Evolutionary conservation across 208 protist genomes (phyloP).

Genomic region (Trypanosomatidae sp.): DNA sequence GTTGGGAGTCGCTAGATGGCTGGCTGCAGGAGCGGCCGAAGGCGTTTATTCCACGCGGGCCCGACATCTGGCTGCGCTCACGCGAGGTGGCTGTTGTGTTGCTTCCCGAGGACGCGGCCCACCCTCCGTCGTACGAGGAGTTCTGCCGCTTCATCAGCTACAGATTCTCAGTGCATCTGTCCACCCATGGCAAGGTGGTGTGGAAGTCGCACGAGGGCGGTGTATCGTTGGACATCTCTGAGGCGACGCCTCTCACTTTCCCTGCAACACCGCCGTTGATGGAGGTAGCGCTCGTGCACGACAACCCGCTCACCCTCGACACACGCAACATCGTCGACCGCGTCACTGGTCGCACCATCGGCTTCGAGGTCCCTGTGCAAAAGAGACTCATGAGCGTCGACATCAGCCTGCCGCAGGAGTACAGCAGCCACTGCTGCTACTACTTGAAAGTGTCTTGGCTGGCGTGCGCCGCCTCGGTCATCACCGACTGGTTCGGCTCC

Average conservation of each 20-base stretch:
- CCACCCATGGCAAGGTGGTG: constrained; percentile 32
- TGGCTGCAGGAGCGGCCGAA: constrained; percentile 61
- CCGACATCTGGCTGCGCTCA: constrained; percentile 37
- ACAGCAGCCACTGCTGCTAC: constrained; percentile 66
- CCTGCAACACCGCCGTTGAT: constrained; percentile 38
- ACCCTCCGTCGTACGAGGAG: constrained; percentile 53
- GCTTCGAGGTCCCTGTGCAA: constrained; percentile 46
- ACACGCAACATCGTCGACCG: constrained; percentile 52
- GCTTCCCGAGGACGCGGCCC: constrained; percentile 50
- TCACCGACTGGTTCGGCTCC: constrained; percentile 73
- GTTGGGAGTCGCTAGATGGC: constrained; percentile 72
- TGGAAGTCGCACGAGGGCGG: constrained; percentile 40
- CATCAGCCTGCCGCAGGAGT: constrained; percentile 48
- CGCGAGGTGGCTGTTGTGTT: constrained; percentile 69
- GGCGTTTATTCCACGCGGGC: constrained; percentile 43
- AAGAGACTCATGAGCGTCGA: constrained; percentile 73
- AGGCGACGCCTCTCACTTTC: constrained; percentile 10
- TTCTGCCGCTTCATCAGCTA: constrained; percentile 74
- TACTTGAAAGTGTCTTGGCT: constrained; percentile 73
- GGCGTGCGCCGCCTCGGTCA: constrained; percentile 59
- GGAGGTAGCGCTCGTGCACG: constrained; percentile 51
- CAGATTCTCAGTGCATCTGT: constrained; percentile 63
- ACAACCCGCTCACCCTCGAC: constrained; percentile 43
- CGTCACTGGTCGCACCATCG: constrained; percentile 52
- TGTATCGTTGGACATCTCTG: constrained; percentile 32